Evolutionary conservation across 2,329 filamentous ascomycete species (phyloP).

Genomic region (Fusarium longipes): DNA sequence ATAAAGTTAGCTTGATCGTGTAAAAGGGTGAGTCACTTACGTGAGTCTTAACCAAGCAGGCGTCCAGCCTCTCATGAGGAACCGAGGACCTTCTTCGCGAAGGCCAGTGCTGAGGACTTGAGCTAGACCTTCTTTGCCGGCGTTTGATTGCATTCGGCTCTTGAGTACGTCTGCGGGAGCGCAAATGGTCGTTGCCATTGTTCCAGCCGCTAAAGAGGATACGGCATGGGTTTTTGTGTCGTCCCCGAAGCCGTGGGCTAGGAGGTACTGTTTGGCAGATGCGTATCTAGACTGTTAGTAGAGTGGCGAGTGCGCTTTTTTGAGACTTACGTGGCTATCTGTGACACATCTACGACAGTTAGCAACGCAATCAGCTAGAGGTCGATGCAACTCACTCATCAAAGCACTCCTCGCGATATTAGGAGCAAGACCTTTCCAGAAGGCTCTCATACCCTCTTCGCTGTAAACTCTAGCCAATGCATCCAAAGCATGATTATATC

Average conservation of each 20-base stretch:
- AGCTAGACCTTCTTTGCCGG: constrained; percentile 49
- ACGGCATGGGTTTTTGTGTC: constrained; percentile 55
- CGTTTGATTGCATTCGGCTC: constrained; percentile 53
- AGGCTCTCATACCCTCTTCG: constrained; percentile 55
- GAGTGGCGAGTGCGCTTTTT: neutral
- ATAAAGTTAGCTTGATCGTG: constrained; percentile 4
- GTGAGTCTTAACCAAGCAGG: constrained; percentile 59
- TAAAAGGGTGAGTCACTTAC: constrained; percentile 40
- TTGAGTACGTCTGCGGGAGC: constrained; percentile 59
- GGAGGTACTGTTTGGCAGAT: constrained; percentile 50
- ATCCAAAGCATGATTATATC: constrained; percentile 53
- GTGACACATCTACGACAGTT: constrained; percentile 53
- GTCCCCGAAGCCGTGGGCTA: constrained; percentile 49
- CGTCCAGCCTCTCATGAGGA: constrained; percentile 60
- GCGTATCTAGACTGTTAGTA: constrained; percentile 46
- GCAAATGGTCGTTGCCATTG: constrained; percentile 59
- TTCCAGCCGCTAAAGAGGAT: constrained; percentile 57
- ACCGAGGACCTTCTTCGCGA: constrained; percentile 54
- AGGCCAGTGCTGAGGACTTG: constrained; percentile 51
- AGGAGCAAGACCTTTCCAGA: constrained; percentile 53
- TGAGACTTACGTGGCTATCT: constrained; percentile 55
- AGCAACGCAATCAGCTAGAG: neutral
- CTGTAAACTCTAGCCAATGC: constrained; percentile 44
- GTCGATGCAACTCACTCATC: constrained; percentile 52
- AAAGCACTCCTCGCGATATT: constrained; percentile 57